phyloP scores from a whole-genome alignment of 139 green algal species.

The Coelastrella sp. region DNA sequence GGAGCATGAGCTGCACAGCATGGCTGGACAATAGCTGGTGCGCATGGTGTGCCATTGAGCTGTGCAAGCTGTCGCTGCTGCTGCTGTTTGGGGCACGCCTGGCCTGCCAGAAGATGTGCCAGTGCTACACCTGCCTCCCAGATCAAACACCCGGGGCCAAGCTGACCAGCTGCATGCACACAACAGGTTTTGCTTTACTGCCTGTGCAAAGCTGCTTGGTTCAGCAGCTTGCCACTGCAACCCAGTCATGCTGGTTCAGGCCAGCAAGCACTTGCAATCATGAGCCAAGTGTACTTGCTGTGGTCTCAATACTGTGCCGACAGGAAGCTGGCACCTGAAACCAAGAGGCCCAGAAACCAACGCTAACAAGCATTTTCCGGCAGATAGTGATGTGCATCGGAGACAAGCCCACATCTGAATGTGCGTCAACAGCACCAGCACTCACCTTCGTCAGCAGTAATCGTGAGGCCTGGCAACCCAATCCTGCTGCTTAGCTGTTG shows the following conservation, averaged over 20 bases:
- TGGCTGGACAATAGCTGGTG: neutral
- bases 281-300: too few species aligned
- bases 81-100: neutral
- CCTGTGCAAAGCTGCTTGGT: neutral
- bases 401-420: too few species aligned
- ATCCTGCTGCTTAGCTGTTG: slow-evolving; percentile 46
- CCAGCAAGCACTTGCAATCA: too few species aligned
- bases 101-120: slow-evolving; percentile 35
- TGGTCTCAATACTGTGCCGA: too few species aligned
- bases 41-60: neutral
- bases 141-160: slow-evolving; percentile 45
- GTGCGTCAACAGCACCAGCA: too few species aligned
- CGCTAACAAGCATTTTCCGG: too few species aligned
- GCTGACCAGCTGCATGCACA: slow-evolving; percentile 16
- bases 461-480: slow-evolving; percentile 42
- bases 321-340: too few species aligned
- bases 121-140: slow-evolving; percentile 58
- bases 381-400: too few species aligned
- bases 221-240: slow-evolving; percentile 1
- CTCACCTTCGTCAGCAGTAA: slow-evolving; percentile 38
- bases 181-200: neutral
- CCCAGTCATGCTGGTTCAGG: too few species aligned
- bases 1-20: too few species aligned
- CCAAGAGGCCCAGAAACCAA: too few species aligned
- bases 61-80: neutral